phyloP scores from a whole-genome alignment of 2,329 filamentous ascomycete genomes.

The Aspergillus udagawae region DNA sequence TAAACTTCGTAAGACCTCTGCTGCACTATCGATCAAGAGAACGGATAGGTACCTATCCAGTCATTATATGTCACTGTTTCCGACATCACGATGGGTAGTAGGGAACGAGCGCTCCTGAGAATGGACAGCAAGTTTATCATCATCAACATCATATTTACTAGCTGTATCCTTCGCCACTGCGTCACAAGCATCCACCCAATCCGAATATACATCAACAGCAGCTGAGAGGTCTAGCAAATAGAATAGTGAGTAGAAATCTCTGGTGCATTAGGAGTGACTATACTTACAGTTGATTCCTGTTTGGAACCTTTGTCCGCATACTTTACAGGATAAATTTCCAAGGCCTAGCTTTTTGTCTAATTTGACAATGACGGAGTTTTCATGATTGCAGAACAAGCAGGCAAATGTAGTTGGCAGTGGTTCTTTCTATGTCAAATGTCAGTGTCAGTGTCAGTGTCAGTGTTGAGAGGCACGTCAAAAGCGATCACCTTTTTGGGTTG shows the following conservation, averaged over 20 bases:
- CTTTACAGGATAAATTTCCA: constrained; percentile 81
- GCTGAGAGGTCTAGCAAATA: constrained; percentile 69
- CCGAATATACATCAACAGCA: constrained; percentile 91
- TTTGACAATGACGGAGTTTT: constrained; percentile 85
- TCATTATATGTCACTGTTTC: constrained; percentile 12
- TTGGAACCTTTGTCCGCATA: constrained; percentile 92
- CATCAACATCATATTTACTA: constrained; percentile 28
- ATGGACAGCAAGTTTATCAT: constrained; percentile 10
- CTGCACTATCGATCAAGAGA: constrained; percentile 24
- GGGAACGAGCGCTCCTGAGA: constrained; percentile 15
- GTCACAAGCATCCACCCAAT: constrained; percentile 96
- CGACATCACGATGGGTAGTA: constrained; percentile 15
- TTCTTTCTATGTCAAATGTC: constrained; percentile 34
- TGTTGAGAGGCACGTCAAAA: neutral
- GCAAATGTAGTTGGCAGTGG: constrained; percentile 72
- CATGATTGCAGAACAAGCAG: constrained; percentile 98
- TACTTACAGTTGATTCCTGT: constrained; percentile 83
- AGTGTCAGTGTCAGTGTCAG: constrained; percentile 3
- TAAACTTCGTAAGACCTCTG: constrained; percentile 6
- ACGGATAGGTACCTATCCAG: constrained; percentile 15
- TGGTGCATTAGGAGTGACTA: neutral
- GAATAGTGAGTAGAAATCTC: neutral
- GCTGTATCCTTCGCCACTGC: constrained; percentile 62
- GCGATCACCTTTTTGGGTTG: constrained; percentile 72
- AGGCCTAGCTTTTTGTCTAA: constrained; percentile 90